Evolutionary conservation across 495 filamentous ascomycete species (phyloP), one percentile per base, ranked within the genome.

Genomic region (Aspergillus campestris): DNA sequence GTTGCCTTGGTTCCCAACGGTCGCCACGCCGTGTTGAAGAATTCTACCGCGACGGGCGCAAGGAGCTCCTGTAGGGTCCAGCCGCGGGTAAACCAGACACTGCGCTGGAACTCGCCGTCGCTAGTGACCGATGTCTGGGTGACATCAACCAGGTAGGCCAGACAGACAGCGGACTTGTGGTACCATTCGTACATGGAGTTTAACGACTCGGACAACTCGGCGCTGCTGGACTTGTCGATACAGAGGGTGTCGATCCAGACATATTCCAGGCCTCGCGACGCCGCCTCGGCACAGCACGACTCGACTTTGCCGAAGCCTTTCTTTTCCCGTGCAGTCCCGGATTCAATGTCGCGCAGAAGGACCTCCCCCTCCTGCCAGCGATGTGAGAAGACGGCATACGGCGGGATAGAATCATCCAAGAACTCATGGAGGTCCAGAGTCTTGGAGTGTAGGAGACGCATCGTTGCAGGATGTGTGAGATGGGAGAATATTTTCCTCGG

Each of bases 211-310:
- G 37, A 53, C 10, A 70, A 42, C 46, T 68, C 67, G 2, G 67
- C 55, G 44, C 53, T 61, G 34, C 47, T 56, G 8, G 34, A 32
- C 44, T 62, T 60, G 33, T 64, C 56, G 42, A 66, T 71, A 36
- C 66, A 71, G 45, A 62, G 68, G 5, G 67, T 71, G 49, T 72
- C 69, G 5, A 72, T 46, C 69, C 69, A 72, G 0, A 55, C 44
- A 45, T 62, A 68, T 3, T 59, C 29, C 5, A 49, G 45, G 7
- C 51, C 45, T 28, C 53, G 42, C 5, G 14, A 9, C 1, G 18
- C 4, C 6, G 63, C 59, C 41, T 39, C 34, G 3, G 18, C 38
- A 36, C 63, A 66, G 33, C 30, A 47, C 0, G 31, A 9, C 6
- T 38, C 3, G 1, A 63, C 50, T 36, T 67, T 67, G 11, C 28